Base-by-base conservation (phyloP, 257 asterid genomes). In the Cynanchum wilfordii region DNA sequence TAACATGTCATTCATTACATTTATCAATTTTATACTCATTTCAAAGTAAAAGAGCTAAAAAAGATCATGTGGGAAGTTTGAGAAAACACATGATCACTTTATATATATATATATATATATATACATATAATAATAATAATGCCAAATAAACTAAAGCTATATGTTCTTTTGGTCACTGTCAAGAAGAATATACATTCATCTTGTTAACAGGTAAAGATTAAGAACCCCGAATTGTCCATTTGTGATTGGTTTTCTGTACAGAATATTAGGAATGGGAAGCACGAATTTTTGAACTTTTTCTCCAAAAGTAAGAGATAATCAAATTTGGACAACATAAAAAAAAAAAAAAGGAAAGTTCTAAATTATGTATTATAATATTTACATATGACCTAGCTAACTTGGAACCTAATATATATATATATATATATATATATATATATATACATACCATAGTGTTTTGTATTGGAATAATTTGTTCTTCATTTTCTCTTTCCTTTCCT, bases 201-300 rank as follows among this genome's bases (percentile, higher is more conserved):
- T 63, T 67, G 77, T 66, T 75, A 79, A 57, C 80, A 78, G 83
- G 86, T 69, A 86, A 40, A 70, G 81, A 74, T 71, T 77, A 45
- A 78, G 60, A 62, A 73, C 70, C 87, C 82, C 64, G 76, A 72
- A 74, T 13, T 83, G 91, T 71, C 76, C 68, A 27, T 51, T 68
- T 72, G 50, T 76, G 62, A 84, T 87, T 87, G 88, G 87, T 69
- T 75, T 47, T 54, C 66, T 59, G 58, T 1, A 42, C 58, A 73
- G 72, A 84, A 82, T 76, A 72, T 76, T 49, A 68, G 67, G 75
- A 82, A 83, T 80, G 93, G 91, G 84, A 68, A 57, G 91, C 96
- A 87, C 89, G 88, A 87, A 82, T 71, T 69, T 47, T 8, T 76
- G 71, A 73, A 10, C 51, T 55, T 54, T 51, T 65, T 45, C 30